Percentiles rank a stretch among this genome's conserved stretches.
phyloP scores from a whole-genome alignment of 345 rosid genomes.

The Balakata baccata region DNA sequence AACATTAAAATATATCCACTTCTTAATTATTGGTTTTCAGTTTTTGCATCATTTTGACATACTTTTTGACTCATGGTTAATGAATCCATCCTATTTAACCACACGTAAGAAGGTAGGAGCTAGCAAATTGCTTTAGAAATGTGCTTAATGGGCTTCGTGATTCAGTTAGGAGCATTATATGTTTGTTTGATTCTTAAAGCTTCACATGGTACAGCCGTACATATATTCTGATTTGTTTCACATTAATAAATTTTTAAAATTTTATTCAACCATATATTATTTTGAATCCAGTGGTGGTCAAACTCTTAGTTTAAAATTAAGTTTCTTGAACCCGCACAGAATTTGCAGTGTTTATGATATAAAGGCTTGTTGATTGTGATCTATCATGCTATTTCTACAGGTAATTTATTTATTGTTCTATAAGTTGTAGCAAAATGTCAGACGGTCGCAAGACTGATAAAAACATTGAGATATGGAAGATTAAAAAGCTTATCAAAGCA shows the following conservation, averaged over 20 bases:
- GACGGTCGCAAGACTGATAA: conserved; percentile 67
- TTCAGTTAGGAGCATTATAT: neutral
- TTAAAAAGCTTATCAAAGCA: conserved; percentile 84
- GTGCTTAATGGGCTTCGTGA: neutral
- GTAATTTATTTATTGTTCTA: neutral
- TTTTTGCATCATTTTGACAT: neutral
- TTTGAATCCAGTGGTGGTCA: neutral
- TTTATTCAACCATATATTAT: neutral
- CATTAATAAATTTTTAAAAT: neutral
- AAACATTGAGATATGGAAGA: conserved; percentile 89
- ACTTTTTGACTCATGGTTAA: neutral
- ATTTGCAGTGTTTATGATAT: too few relatives aligned
- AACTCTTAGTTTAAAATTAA: neutral
- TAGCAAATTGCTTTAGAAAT: neutral
- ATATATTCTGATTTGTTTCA: neutral
- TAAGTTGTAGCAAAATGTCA: conserved; percentile 29
- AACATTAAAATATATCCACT: neutral
- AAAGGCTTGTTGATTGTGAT: neutral
- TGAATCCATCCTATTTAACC: neutral
- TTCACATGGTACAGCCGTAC: too few relatives aligned
- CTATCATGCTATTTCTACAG: conserved; percentile 21
- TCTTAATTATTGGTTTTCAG: neutral
- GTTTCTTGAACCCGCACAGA: neutral
- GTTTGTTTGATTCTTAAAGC: neutral
- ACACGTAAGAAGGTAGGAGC: neutral